phyloP scores from a whole-genome alignment of 176 grass and related monocot genomes.

The Zea mays region DNA sequence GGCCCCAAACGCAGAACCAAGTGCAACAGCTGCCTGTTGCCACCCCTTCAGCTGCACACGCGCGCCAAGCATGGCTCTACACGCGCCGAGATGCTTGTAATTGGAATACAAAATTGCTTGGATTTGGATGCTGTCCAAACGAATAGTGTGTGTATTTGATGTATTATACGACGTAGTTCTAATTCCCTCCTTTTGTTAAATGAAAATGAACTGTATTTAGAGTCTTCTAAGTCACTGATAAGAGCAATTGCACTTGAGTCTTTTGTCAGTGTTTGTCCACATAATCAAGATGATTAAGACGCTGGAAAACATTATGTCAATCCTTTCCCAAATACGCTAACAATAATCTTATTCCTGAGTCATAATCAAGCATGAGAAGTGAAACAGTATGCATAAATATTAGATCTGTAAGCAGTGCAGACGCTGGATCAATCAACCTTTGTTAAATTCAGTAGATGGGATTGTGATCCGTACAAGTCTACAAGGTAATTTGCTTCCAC shows the following conservation, averaged over 20 bases:
- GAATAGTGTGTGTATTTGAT: too few species aligned
- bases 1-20: constrained; percentile 84
- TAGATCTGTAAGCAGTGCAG: background rate
- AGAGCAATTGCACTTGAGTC: too few species aligned
- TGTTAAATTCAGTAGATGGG: background rate
- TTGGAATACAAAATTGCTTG: too few species aligned
- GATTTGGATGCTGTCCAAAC: too few species aligned
- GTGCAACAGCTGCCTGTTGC: constrained; percentile 86
- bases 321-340: background rate
- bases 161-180: too few species aligned
- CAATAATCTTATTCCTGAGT: background rate
- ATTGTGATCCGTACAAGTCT: background rate
- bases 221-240: too few species aligned
- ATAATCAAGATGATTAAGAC: background rate
- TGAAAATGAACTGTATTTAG: too few species aligned
- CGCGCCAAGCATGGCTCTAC: constrained; percentile 58
- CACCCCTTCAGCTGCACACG: constrained; percentile 79
- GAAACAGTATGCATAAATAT: background rate
- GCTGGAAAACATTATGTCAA: background rate
- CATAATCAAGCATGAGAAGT: background rate
- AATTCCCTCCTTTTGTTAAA: too few species aligned
- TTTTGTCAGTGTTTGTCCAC: too few species aligned
- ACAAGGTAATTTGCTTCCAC: background rate
- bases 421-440: background rate
- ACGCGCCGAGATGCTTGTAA: background rate